Evolutionary conservation across 345 rosid species (phyloP).

Genomic region (Arabis alpina): DNA sequence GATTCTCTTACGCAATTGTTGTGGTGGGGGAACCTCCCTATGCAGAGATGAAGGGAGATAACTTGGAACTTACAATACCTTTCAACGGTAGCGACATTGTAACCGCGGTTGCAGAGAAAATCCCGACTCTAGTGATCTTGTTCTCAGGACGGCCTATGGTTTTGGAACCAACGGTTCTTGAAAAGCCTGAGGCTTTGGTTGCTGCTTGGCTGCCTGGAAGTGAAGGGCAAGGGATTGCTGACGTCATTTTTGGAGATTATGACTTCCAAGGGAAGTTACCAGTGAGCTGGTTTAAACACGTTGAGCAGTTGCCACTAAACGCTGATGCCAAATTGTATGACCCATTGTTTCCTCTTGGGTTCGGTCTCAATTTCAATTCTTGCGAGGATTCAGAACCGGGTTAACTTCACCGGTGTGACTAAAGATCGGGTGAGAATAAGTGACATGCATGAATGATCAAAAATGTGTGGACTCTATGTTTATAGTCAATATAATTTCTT

Average conservation of each 20-base stretch:
- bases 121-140: slow-evolving; percentile 66
- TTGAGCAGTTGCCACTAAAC: slow-evolving; percentile 42
- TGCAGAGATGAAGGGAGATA: slow-evolving; percentile 73
- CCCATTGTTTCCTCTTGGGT: slow-evolving; percentile 69
- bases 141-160: slow-evolving; percentile 81
- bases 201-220: slow-evolving; percentile 96
- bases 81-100: slow-evolving; percentile 57
- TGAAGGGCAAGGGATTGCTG: slow-evolving; percentile 71
- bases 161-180: slow-evolving; percentile 59
- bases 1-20: slow-evolving; percentile 66
- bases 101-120: slow-evolving; percentile 56
- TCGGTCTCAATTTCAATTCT: slow-evolving; percentile 43
- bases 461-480: background rate
- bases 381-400: background rate
- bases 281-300: slow-evolving; percentile 69
- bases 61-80: slow-evolving; percentile 64
- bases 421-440: background rate
- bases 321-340: slow-evolving; percentile 48
- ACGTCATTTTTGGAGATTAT: slow-evolving; percentile 70
- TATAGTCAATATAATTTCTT: background rate
- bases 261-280: slow-evolving; percentile 70
- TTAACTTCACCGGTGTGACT: slow-evolving; percentile 15
- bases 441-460: background rate
- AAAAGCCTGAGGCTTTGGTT: slow-evolving; percentile 64
- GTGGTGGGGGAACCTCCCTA: slow-evolving; percentile 84